Conservation (phyloP, 768 basidiomycete genomes). For the Calvatia gigantea region DNA sequence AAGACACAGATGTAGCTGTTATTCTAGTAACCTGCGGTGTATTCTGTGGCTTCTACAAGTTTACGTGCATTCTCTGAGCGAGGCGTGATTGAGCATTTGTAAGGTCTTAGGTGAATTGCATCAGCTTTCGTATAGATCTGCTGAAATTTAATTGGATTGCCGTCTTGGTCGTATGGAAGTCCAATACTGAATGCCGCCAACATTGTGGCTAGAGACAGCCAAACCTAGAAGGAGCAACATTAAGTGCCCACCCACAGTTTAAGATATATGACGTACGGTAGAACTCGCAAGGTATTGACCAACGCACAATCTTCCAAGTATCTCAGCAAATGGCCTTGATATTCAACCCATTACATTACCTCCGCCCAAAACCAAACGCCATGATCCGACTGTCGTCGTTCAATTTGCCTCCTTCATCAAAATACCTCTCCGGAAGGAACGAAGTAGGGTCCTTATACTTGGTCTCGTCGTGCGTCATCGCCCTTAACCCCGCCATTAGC, state of each 20-base stretch:
- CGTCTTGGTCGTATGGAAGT: slow-evolving; percentile 20
- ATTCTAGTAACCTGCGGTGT: background rate
- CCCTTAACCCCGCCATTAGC: slow-evolving; percentile 15
- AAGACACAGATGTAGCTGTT: background rate
- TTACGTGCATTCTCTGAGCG: background rate
- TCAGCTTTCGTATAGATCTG: slow-evolving; percentile 4
- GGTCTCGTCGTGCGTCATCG: slow-evolving; percentile 27
- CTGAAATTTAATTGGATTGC: slow-evolving; percentile 20
- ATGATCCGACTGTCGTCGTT: slow-evolving; percentile 13
- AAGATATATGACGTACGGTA: background rate
- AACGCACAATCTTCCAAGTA: slow-evolving; percentile 9
- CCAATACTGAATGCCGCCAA: slow-evolving; percentile 26
- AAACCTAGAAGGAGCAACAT: slow-evolving; percentile 11
- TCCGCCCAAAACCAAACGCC: slow-evolving; percentile 21
- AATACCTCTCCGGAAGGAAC: slow-evolving; percentile 32
- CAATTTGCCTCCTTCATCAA: slow-evolving; percentile 17
- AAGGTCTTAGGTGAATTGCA: background rate
- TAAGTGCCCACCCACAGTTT: background rate
- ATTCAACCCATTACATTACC: slow-evolving; percentile 16
- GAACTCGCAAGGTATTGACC: slow-evolving; percentile 9
- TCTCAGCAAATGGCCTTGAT: too few species aligned
- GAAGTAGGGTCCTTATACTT: slow-evolving; percentile 27
- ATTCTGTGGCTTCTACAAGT: slow-evolving; percentile 2
- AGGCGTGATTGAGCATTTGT: slow-evolving; percentile 5
- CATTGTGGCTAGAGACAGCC: slow-evolving; percentile 25